Base-by-base conservation (phyloP, 495 filamentous ascomycete genomes). In the Peziza echinospora region DNA sequence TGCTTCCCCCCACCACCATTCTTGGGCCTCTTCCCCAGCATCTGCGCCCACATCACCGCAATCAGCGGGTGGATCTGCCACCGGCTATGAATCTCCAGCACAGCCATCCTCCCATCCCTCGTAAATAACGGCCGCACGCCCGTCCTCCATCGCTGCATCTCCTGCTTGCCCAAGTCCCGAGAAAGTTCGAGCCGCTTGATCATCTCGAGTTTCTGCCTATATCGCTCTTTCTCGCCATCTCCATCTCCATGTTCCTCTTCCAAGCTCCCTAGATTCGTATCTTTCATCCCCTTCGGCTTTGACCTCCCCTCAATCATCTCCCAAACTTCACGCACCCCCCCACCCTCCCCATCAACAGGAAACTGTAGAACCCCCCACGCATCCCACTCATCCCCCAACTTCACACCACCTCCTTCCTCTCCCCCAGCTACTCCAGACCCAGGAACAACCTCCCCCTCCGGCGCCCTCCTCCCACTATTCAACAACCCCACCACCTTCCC, bases 61-160 rank as follows among this genome's bases (percentile, higher is more conserved):
- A 77, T 73, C 9, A 75, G 62, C 0, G 70, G 69, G 53, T 78
- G 74, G 0, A 77, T 63, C 53, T 76, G 74, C 7, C 68, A 65
- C 8, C 58, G 52, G 30, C 64, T 69, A 23, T 59, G 59, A 51
- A 77, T 74, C 17, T 68, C 62, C 28, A 78, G 58, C 0, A 76
- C 68, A 1, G 72, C 71, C 37, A 77, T 65, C 28, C 61, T 71
- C 10, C 63, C 70, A 45, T 77, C 73, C 10, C 54, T 53, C 17
- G 65, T 68, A 55, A 76, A 77, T 49, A 67, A 71, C 1, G 74
- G 74, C 2, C 71, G 62, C 3, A 65, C 64, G 49, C n/a, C n/a
- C n/a, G n/a, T n/a, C n/a, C n/a, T n/a, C n/a, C n/a, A n/a, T n/a
- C n/a, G n/a, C n/a, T n/a, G n/a, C n/a, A n/a, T n/a, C n/a, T n/a